A percentile compares a stretch with the other conserved stretches of the same genome.
Conservation (phyloP, 2,329 filamentous ascomycete species). For the Dothideomycetidae sp. region DNA sequence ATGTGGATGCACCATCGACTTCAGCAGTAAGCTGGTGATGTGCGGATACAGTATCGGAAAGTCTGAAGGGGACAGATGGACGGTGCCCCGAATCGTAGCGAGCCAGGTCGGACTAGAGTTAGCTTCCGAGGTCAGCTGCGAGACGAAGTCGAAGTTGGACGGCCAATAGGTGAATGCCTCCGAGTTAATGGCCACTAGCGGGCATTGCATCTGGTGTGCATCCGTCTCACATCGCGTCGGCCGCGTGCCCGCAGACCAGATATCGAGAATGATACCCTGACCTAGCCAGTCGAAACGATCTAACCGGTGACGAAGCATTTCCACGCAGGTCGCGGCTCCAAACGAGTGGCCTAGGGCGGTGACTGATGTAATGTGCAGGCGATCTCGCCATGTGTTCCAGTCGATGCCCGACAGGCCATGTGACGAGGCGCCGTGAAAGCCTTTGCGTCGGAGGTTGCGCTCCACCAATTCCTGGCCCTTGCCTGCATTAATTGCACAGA, state of each 20-base stretch:
- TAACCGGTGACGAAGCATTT: slow-evolving; percentile 40
- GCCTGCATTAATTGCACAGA: slow-evolving; percentile 42
- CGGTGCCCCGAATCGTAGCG: slow-evolving; percentile 41
- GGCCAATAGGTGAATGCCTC: slow-evolving; percentile 61
- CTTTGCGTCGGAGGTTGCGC: slow-evolving; percentile 42
- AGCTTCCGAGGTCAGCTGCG: slow-evolving; percentile 44
- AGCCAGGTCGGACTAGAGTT: slow-evolving; percentile 32
- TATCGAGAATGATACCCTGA: slow-evolving; percentile 52
- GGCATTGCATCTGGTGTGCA: slow-evolving; percentile 32
- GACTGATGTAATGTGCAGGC: slow-evolving; percentile 42
- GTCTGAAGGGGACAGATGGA: slow-evolving; percentile 52
- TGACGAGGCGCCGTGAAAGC: slow-evolving; percentile 45
- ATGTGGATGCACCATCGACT: slow-evolving; percentile 48
- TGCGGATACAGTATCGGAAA: slow-evolving; percentile 50
- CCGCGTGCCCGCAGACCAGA: slow-evolving; percentile 41
- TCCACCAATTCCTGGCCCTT: slow-evolving; percentile 37
- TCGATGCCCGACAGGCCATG: slow-evolving; percentile 41
- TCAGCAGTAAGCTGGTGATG: slow-evolving; percentile 43
- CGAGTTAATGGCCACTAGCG: slow-evolving; percentile 49
- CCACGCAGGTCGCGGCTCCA: slow-evolving; percentile 49
- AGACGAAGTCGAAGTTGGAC: slow-evolving; percentile 45
- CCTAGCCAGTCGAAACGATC: slow-evolving; percentile 43
- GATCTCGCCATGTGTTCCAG: slow-evolving; percentile 43
- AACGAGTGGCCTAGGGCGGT: slow-evolving; percentile 54
- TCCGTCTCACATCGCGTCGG: slow-evolving; percentile 26